These are phyloP conservation scores for Penicillium sumatraense DNA, from an alignment of 2,329 filamentous ascomycete species.

Conservation along the genomic window DNA sequence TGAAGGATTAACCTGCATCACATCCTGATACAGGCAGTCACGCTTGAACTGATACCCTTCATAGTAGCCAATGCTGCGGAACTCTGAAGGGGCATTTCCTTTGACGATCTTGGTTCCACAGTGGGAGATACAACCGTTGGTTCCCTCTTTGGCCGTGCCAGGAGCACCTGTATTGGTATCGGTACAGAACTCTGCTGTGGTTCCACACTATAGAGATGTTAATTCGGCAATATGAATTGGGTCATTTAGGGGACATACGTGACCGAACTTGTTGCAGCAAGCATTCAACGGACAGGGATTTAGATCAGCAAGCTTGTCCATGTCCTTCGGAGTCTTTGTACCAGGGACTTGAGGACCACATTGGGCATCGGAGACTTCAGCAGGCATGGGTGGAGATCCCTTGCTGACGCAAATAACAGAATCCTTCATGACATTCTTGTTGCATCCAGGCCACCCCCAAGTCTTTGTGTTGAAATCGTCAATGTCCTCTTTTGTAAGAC, in stretches of 20 bases:
- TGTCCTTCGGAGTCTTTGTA: not conserved
- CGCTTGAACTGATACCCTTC: conserved; percentile 14
- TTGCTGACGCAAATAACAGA: not conserved
- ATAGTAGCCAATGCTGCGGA: conserved; percentile 36
- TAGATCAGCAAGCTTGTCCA: not conserved
- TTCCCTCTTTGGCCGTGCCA: not conserved
- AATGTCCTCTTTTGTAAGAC: not conserved
- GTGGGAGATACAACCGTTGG: conserved; percentile 2
- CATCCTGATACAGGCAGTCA: conserved; percentile 25
- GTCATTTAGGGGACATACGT: no score
- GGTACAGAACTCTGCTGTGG: conserved; percentile 1
- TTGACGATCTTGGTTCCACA: conserved; percentile 5
- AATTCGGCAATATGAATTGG: no score
- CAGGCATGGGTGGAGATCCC: not conserved
- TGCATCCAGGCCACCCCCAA: not conserved
- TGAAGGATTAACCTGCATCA: conserved; percentile 21
- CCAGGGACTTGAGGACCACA: not conserved
- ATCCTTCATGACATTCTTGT: not conserved
- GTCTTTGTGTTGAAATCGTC: not conserved
- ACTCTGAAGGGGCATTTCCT: conserved; percentile 24
- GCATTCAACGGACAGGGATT: conserved; percentile 1
- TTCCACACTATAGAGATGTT: no score
- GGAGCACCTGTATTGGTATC: conserved; percentile 23
- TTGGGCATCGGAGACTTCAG: not conserved
- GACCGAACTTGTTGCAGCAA: not conserved